Evolutionary conservation across 1,284 basidiomycete genomes (phyloP).

Genomic region (Ustilago sp.): DNA sequence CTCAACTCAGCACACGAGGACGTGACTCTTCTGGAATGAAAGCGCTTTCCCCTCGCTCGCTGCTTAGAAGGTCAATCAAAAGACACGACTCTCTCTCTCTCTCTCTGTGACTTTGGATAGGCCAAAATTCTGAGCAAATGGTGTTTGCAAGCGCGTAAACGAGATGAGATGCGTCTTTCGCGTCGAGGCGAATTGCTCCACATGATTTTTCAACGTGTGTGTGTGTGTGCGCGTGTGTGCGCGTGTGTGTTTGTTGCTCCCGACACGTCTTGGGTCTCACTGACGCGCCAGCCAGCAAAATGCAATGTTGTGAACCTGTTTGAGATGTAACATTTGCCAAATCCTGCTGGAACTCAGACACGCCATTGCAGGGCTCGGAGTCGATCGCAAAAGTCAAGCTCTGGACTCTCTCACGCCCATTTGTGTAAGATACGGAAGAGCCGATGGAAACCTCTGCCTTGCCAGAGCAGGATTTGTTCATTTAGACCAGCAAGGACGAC

Average conservation of each 20-base stretch:
- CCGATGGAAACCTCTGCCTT: no score
- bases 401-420: background rate
- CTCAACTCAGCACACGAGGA: background rate
- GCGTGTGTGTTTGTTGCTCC: slow-evolving; percentile 3
- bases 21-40: background rate
- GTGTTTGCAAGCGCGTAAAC: slow-evolving; percentile 1
- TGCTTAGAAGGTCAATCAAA: no score
- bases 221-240: no score
- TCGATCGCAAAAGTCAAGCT: background rate
- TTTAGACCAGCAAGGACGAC: no score
- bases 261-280: slow-evolving; percentile 7
- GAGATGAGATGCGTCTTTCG: slow-evolving; percentile 1
- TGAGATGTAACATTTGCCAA: background rate
- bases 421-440: background rate
- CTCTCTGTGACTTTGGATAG: background rate
- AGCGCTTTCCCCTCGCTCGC: background rate
- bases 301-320: background rate
- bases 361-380: background rate
- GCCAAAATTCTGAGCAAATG: background rate
- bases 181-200: slow-evolving; percentile 7
- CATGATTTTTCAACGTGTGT: background rate
- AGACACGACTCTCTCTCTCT: background rate
- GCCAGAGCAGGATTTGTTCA: no score
- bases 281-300: slow-evolving; percentile 1
- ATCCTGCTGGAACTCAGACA: background rate